Evolutionary conservation across 805 yeast genomes (phyloP).

Genomic region (Ascoidea rubescens): DNA sequence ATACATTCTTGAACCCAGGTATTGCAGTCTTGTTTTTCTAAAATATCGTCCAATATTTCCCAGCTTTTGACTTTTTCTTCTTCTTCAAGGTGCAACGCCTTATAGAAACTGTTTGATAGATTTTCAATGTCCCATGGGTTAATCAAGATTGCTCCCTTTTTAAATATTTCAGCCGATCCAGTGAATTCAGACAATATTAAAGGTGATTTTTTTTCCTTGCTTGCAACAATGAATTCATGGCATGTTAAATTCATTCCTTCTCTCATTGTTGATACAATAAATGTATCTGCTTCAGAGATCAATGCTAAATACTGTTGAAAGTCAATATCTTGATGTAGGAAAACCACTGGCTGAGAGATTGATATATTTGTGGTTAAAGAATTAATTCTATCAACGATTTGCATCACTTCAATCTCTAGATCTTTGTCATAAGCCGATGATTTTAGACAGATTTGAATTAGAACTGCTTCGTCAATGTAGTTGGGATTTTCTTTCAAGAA

Average conservation of each 20-base stretch:
- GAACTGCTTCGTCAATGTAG: slow-evolving; percentile 50
- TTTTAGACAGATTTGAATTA: slow-evolving; percentile 74
- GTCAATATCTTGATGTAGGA: slow-evolving; percentile 77
- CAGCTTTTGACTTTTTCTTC: slow-evolving; percentile 51
- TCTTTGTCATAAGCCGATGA: slow-evolving; percentile 38
- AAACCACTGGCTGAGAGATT: slow-evolving; percentile 67
- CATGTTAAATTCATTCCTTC: slow-evolving; percentile 97
- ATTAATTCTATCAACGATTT: slow-evolving; percentile 77
- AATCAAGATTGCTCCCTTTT: slow-evolving; percentile 56
- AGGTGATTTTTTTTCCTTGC: slow-evolving; percentile 61
- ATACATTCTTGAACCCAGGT: slow-evolving; percentile 59
- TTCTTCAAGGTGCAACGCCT: slow-evolving; percentile 49
- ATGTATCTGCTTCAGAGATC: slow-evolving; percentile 72
- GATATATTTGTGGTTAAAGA: slow-evolving; percentile 62
- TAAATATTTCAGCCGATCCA: slow-evolving; percentile 76
- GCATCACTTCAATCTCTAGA: slow-evolving; percentile 59
- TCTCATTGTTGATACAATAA: slow-evolving; percentile 81
- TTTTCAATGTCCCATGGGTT: slow-evolving; percentile 83
- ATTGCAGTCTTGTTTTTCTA: slow-evolving; percentile 54
- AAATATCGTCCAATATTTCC: slow-evolving; percentile 42
- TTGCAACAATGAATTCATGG: slow-evolving; percentile 80
- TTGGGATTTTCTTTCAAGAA: slow-evolving; percentile 64
- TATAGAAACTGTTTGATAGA: slow-evolving; percentile 47
- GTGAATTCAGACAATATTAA: slow-evolving; percentile 84
- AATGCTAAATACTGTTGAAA: slow-evolving; percentile 84